Base-by-base conservation (phyloP, 805 yeast species). In the Blastobotrys americana region DNA sequence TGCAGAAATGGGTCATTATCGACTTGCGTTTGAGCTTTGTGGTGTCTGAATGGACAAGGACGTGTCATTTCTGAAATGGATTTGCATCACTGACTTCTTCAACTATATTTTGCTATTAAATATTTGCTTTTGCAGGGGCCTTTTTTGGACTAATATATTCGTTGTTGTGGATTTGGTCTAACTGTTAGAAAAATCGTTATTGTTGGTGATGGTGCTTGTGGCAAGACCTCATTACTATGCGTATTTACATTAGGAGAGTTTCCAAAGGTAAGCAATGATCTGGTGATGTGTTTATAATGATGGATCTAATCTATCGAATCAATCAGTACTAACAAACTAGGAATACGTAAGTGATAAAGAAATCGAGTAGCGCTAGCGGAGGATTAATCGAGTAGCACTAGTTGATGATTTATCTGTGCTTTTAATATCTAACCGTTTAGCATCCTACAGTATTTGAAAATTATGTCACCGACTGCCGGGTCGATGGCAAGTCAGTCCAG, bases 141-240 rank as follows among this genome's bases (percentile, higher is more conserved):
- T n/a, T n/a, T n/a, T n/a, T n/a, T n/a, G n/a, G n/a, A n/a, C n/a
- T n/a, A n/a, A n/a, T n/a, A n/a, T n/a, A n/a, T n/a, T n/a, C n/a
- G n/a, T n/a, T n/a, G n/a, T n/a, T n/a, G n/a, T n/a, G n/a, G n/a
- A n/a, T n/a, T n/a, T n/a, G n/a, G n/a, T n/a, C 42, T 36, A 28
- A 36, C 34, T 4, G 41, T 75, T 52, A 72, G 95, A 55, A 88
- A 88, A 60, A 68, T 88, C 19, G 96, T 88, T 34, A 88, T 88
- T 37, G 93, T 88, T 8, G 96, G 96, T 19, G 96, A 88, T 64
- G 96, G 96, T 43, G 95, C 95, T 1, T 86, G 96, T 64, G 96
- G 96, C 8, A 88, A 88, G 64, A 88, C 96, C 0, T 87, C 95
- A 1, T 68, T 88, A 33, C 69, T 88, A n/a, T 84, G 86, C 57